phyloP scores from a whole-genome alignment of 495 filamentous ascomycete species.

The Ramalina peruviana region DNA sequence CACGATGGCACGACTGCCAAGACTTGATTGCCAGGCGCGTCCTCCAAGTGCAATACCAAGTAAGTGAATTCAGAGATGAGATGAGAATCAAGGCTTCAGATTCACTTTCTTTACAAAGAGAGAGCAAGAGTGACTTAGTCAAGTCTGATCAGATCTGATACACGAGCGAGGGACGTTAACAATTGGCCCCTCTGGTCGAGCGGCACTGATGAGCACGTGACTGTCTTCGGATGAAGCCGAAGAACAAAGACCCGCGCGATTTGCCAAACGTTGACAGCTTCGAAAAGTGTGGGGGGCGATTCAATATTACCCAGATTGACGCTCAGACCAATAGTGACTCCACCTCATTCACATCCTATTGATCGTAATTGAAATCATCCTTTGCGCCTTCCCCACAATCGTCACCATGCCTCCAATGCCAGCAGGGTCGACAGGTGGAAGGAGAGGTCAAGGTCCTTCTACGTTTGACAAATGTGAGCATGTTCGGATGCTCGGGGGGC shows the following conservation, averaged over 20 bases:
- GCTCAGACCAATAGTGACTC: not conserved
- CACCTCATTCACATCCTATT: too few species aligned
- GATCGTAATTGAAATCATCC: too few species aligned
- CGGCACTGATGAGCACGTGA: conserved; percentile 3
- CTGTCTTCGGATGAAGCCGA: conserved; percentile 1
- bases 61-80: too few species aligned
- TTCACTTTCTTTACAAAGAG: too few species aligned
- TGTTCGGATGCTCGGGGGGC: not conserved
- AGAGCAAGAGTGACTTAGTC: too few species aligned
- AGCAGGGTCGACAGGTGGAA: conserved; percentile 24
- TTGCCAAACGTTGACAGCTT: not conserved
- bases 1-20: too few species aligned
- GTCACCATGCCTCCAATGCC: conserved; percentile 54
- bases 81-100: too few species aligned
- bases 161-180: too few species aligned
- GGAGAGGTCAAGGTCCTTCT: conserved; percentile 48
- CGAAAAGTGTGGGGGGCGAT: not conserved
- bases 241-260: not conserved
- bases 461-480: conserved; percentile 83
- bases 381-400: not conserved
- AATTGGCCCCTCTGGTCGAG: too few species aligned
- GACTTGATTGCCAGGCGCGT: too few species aligned
- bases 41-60: too few species aligned
- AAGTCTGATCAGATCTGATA: too few species aligned
- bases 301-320: not conserved